phyloP scores from a whole-genome alignment of 2,329 filamentous ascomycete species.

The Ophiobolus disseminans region DNA sequence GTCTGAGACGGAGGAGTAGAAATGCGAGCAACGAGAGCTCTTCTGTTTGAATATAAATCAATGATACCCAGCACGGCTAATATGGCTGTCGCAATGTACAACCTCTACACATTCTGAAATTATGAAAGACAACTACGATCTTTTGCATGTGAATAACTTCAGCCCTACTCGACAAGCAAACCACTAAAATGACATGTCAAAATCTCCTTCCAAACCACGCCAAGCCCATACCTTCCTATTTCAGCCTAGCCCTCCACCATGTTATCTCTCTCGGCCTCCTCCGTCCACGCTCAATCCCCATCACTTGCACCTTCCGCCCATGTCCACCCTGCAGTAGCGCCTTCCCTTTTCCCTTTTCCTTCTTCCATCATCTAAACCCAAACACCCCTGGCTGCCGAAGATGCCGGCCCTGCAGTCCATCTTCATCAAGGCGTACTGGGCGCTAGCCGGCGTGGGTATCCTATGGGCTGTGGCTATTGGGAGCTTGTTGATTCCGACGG shows the following conservation, averaged over 20 bases:
- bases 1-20: slow-evolving; percentile 5
- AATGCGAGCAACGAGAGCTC: background rate
- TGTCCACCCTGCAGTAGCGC: background rate
- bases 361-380: background rate
- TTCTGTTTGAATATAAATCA: slow-evolving; percentile 9
- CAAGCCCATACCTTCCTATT: slow-evolving; percentile 10
- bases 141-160: background rate
- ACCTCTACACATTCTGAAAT: background rate
- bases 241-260: slow-evolving; percentile 1
- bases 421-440: slow-evolving; percentile 48
- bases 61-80: slow-evolving; percentile 20
- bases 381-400: background rate
- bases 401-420: slow-evolving; percentile 40
- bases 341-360: background rate
- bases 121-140: background rate
- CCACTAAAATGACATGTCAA: too few relatives aligned
- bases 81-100: too few relatives aligned
- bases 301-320: background rate
- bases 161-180: too few relatives aligned
- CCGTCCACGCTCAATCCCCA: background rate
- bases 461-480: slow-evolving; percentile 73
- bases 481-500: slow-evolving; percentile 69
- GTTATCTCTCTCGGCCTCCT: slow-evolving; percentile 1
- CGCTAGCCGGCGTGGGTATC: slow-evolving; percentile 60
- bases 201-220: too few relatives aligned